Evolutionary conservation across 257 asterid species (phyloP).

Genomic region (Fraxinus excelsior): DNA sequence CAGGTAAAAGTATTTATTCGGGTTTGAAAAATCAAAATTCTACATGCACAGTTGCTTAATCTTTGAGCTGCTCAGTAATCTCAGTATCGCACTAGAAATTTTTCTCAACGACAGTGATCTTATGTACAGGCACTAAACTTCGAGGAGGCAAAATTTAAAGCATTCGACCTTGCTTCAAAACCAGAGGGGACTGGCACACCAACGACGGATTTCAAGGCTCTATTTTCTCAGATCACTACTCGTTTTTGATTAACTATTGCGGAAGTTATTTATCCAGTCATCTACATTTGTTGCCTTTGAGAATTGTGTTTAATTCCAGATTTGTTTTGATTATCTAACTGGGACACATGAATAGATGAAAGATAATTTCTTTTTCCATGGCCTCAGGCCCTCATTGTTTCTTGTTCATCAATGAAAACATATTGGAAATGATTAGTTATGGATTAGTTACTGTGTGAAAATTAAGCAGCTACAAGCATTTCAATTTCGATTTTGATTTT

Average conservation of each 20-base stretch:
- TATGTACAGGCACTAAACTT: constrained; percentile 67
- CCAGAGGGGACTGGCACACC: constrained; percentile 85
- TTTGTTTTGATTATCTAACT: neutral
- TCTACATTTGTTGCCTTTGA: neutral
- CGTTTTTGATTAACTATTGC: constrained; percentile 51
- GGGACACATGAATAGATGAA: neutral
- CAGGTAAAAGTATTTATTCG: constrained; percentile 48
- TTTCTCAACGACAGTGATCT: constrained; percentile 12
- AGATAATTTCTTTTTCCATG: too few relatives aligned
- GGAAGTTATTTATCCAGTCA: neutral
- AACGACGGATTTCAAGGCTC: constrained; percentile 79
- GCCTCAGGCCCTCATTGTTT: neutral
- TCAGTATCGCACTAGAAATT: neutral
- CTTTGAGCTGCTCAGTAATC: neutral
- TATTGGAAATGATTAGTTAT: neutral
- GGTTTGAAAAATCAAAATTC: neutral
- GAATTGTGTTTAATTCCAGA: neutral
- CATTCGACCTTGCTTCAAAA: constrained; percentile 85
- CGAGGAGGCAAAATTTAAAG: constrained; percentile 85
- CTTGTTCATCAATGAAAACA: neutral
- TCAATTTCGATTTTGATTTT: too few relatives aligned
- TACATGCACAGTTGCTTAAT: neutral
- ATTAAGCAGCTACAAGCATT: too few relatives aligned
- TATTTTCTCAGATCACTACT: constrained; percentile 67
- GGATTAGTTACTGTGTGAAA: too few relatives aligned